Conservation (phyloP, 2,329 filamentous ascomycete species). For the Xylaria sp. region DNA sequence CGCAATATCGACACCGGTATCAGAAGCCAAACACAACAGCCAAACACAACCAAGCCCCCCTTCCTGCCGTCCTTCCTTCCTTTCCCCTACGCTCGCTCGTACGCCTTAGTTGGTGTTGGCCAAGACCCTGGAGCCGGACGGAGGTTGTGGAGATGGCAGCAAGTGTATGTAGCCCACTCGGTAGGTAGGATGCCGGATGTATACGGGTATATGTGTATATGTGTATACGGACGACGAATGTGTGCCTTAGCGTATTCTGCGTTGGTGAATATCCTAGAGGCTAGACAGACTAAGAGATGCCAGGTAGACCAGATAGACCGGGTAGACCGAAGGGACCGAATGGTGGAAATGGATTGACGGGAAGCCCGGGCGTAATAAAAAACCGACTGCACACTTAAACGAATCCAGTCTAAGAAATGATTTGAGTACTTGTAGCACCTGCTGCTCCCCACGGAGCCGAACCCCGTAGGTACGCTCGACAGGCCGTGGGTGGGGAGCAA, state of each 20-base stretch:
- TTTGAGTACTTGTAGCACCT: slow-evolving; percentile 26
- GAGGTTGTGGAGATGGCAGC: slow-evolving; percentile 19
- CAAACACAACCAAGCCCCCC: not conserved
- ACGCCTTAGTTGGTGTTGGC: not conserved
- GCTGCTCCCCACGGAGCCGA: slow-evolving; percentile 32
- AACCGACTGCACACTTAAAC: slow-evolving; percentile 6
- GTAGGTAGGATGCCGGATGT: not conserved
- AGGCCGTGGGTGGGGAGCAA: slow-evolving; percentile 16
- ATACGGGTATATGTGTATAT: not conserved
- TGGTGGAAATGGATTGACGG: slow-evolving; percentile 14
- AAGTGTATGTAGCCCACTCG: not conserved
- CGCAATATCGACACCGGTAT: not conserved
- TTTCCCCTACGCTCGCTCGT: not conserved
- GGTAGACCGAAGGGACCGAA: not conserved
- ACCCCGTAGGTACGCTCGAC: slow-evolving; percentile 20
- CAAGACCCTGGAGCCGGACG: slow-evolving; percentile 7
- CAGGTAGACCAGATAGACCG: not conserved
- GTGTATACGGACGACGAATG: not conserved
- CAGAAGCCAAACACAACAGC: not conserved
- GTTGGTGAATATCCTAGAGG: not conserved
- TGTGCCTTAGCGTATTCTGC: not conserved
- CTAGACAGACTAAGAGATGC: not conserved
- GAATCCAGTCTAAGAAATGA: slow-evolving; percentile 27
- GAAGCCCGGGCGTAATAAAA: slow-evolving; percentile 16
- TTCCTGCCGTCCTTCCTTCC: too few species aligned